These are phyloP conservation scores for Fusarium pseudograminearum DNA, from an alignment of 2,329 filamentous ascomycete genomes.

Conservation along the genomic window DNA sequence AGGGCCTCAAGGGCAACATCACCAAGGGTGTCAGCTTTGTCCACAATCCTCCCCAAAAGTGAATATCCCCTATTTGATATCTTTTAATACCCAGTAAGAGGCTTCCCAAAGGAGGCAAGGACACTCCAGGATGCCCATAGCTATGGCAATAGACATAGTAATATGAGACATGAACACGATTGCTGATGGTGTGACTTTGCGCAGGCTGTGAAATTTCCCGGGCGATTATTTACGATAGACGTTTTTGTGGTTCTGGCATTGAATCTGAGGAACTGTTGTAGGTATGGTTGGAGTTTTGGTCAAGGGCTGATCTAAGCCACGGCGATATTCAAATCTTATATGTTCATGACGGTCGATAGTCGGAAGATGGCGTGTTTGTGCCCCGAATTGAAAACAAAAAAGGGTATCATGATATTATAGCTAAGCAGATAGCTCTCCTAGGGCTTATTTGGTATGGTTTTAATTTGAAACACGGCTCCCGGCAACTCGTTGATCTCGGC, in stretches of 20 bases:
- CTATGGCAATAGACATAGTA: conserved; percentile 54
- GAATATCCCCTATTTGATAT: conserved; percentile 58
- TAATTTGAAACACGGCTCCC: conserved; percentile 94
- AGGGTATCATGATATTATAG: conserved; percentile 46
- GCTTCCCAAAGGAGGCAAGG: conserved; percentile 46
- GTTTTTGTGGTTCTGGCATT: conserved; percentile 26
- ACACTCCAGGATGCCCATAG: conserved; percentile 49
- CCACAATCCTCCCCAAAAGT: conserved; percentile 90
- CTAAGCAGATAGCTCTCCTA: conserved; percentile 31
- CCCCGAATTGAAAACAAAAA: conserved; percentile 19
- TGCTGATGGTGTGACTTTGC: conserved; percentile 54
- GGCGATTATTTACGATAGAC: conserved; percentile 37
- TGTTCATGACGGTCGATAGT: conserved; percentile 29
- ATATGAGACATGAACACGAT: conserved; percentile 50
- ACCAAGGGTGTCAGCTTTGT: conserved; percentile 92
- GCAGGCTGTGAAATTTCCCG: conserved; percentile 54
- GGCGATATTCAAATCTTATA: conserved; percentile 40
- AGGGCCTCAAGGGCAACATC: conserved; percentile 92
- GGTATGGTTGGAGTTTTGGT: conserved; percentile 44
- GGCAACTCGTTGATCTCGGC: conserved; percentile 91
- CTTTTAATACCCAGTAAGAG: conserved; percentile 45
- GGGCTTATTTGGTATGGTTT: conserved; percentile 76
- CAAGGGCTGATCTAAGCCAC: conserved; percentile 27
- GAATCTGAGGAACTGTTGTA: conserved; percentile 35
- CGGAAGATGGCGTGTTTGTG: conserved; percentile 34